These are phyloP conservation scores for Trichoderma harzianum DNA, from an alignment of 2,329 filamentous ascomycete species.

Conservation along the genomic window DNA sequence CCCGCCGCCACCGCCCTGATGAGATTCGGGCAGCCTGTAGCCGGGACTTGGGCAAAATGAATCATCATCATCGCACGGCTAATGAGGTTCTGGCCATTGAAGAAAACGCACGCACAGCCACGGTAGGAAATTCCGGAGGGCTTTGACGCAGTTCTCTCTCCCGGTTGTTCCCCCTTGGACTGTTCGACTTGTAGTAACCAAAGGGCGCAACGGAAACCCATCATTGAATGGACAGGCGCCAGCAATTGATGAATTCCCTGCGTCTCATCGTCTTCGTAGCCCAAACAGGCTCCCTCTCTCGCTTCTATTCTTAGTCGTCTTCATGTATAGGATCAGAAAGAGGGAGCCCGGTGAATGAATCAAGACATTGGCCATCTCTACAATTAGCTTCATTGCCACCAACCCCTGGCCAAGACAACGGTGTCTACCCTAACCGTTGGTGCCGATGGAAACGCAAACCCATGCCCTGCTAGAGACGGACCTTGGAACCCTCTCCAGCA, in stretches of 20 bases:
- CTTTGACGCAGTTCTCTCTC: not conserved
- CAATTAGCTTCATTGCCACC: not conserved
- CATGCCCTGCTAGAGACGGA: not conserved
- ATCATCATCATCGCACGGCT: not conserved
- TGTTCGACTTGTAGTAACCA: not conserved
- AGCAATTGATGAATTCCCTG: not conserved
- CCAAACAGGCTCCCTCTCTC: not conserved
- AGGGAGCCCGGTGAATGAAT: not conserved
- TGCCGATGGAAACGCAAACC: slow-evolving; percentile 8
- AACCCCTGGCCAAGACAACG: slow-evolving; percentile 4
- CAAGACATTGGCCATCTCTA: not conserved
- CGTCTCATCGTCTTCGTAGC: not conserved
- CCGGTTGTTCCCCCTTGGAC: not conserved
- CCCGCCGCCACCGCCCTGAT: slow-evolving; percentile 22
- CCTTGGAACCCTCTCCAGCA: not conserved
- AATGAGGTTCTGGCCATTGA: not conserved
- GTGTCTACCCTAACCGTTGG: slow-evolving; percentile 8
- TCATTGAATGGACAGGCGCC: not conserved
- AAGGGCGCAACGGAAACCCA: not conserved
- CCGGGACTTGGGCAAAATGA: not conserved
- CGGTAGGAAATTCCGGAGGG: not conserved
- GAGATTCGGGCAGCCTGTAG: not conserved
- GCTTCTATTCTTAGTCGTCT: not conserved
- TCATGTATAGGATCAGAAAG: not conserved
- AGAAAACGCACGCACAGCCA: not conserved